These are phyloP conservation scores for Talaromyces pinophilus DNA, from an alignment of 2,329 filamentous ascomycete genomes.

Conservation along the genomic window DNA sequence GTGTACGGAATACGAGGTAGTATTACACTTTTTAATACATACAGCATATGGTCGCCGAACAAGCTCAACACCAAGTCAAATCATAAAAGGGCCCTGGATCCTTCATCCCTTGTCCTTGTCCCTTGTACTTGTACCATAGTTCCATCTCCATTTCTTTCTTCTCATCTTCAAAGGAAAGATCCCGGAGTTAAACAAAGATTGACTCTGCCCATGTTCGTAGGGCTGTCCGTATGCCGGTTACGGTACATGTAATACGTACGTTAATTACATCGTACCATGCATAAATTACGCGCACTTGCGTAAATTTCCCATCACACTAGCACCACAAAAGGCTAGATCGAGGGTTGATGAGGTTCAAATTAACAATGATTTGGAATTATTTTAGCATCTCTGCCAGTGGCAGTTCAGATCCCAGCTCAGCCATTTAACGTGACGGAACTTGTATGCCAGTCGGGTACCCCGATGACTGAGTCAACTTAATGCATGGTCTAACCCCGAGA, in stretches of 20 bases:
- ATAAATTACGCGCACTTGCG: background rate
- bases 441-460: background rate
- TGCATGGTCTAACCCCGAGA: background rate
- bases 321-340: background rate
- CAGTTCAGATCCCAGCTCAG: background rate
- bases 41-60: constrained; percentile 12
- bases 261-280: background rate
- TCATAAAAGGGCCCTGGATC: background rate
- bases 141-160: background rate
- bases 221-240: constrained; percentile 1
- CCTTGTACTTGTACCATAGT: too few relatives aligned
- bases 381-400: background rate
- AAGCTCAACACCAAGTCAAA: background rate
- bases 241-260: background rate
- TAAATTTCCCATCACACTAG: background rate
- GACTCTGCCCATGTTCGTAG: background rate
- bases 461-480: background rate
- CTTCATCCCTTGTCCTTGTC: background rate
- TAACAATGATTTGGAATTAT: constrained; percentile 10
- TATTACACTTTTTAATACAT: background rate
- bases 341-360: background rate
- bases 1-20: background rate
- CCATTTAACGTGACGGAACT: background rate
- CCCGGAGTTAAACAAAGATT: background rate
- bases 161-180: background rate